Base-by-base conservation (phyloP, 1,284 basidiomycete species). In the Pterula multifida region DNA sequence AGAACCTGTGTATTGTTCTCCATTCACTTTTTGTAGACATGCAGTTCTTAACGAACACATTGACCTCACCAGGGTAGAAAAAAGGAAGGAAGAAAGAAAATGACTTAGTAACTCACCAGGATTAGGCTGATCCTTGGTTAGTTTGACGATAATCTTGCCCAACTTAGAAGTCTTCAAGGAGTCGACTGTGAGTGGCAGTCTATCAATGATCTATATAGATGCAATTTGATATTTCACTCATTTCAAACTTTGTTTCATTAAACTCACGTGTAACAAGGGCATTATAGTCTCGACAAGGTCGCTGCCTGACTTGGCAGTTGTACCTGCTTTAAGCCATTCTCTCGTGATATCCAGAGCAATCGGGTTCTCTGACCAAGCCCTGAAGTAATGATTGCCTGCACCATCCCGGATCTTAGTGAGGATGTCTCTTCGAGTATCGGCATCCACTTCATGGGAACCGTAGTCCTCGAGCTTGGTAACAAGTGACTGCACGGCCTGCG, bases 381-480 rank as follows among this genome's bases (percentile, higher is more conserved):
- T 77, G 61, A 85, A 89, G 60, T 89, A 90, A 59, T 86, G 82
- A 61, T 88, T 87, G 32, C 80, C 82, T 21, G 87, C 87, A 49
- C 80, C 78, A 62, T 90, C 86, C 55, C 87, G 73, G 55, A 90
- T 85, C 65, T 80, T 81, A 13, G 79, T 83, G 51, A 87, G 63
- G 49, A 88, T 78, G 58, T 87, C 82, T 53, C 80, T 59, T 1
- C 85, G 79, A 11, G 71, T 72, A 12, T 65, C 54, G 3, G 75
- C 65, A 49, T 85, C 82, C 19, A 87, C 78, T 19, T 84, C 79
- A 44, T 70, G 59, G 6, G 72, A 63, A 17, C 84, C 82, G 60
- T 72, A 81, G 32, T 79, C 73, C 23, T 68, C 67, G 28, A 88
- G 73, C 26, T 67, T 67, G 25, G 65, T 65, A 17, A 79, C 75